Evolutionary conservation across 352 stramenopile species (phyloP).

Genomic region (Phytophthora agathidicida): DNA sequence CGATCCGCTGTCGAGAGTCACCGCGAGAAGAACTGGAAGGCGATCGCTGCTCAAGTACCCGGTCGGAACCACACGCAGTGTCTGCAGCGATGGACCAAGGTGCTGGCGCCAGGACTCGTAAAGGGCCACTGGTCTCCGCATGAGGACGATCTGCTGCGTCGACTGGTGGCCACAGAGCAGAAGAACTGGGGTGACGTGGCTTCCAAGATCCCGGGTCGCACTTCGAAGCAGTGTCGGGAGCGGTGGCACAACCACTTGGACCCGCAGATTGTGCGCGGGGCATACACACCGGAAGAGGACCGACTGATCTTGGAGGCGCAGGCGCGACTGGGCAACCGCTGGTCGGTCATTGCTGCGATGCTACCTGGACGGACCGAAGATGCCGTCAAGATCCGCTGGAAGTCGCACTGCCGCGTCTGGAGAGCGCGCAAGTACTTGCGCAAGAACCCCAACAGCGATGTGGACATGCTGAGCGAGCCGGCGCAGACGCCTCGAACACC

Average conservation of each 20-base stretch:
- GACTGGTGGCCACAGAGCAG: conserved; percentile 81
- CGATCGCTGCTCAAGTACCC: conserved; percentile 87
- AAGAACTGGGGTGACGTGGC: conserved; percentile 91
- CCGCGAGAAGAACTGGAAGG: conserved; percentile 93
- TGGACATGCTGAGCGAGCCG: conserved; percentile 39
- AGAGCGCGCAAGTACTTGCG: conserved; percentile 83
- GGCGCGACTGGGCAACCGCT: conserved; percentile 85
- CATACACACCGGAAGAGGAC: conserved; percentile 90
- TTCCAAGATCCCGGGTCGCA: conserved; percentile 83
- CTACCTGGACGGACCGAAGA: conserved; percentile 90
- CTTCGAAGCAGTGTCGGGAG: conserved; percentile 91
- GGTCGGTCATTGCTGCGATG: conserved; percentile 91
- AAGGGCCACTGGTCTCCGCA: conserved; percentile 93
- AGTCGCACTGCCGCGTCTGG: conserved; percentile 87
- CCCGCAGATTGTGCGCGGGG: conserved; percentile 86
- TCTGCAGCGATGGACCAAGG: conserved; percentile 92
- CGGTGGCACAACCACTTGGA: conserved; percentile 92
- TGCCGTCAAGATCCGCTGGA: conserved; percentile 94
- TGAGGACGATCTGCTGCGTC: conserved; percentile 83
- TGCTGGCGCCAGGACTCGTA: conserved; percentile 85
- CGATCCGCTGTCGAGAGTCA: conserved; percentile 85
- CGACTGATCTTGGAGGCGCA: conserved; percentile 89
- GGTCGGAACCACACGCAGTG: conserved; percentile 92
- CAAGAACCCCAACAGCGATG: conserved; percentile 53
- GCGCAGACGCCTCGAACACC: conserved; percentile 36